Evolutionary conservation across 345 rosid species (phyloP).

Genomic region (Litchi chinensis): DNA sequence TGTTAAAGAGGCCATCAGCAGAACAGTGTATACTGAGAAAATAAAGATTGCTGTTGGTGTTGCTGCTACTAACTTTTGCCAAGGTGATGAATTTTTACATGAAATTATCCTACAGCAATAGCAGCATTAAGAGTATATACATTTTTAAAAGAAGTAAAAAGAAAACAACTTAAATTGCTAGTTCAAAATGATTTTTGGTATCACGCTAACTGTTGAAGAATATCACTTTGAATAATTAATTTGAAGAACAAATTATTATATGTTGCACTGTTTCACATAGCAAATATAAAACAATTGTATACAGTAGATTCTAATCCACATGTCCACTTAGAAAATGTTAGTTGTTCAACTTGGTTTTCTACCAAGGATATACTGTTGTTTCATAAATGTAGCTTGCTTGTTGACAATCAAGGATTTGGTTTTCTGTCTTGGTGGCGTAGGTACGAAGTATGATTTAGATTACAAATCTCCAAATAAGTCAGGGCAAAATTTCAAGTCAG

Average conservation of each 20-base stretch:
- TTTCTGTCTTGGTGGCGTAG: conserved; percentile 35
- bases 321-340: not conserved
- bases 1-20: conserved; percentile 86
- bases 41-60: conserved; percentile 92
- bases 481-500: conserved; percentile 89
- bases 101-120: conserved; percentile 7
- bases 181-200: not conserved
- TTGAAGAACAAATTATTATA: not conserved
- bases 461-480: conserved; percentile 64
- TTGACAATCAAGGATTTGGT: conserved; percentile 3
- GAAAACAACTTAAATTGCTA: not conserved
- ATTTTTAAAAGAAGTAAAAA: not conserved
- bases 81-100: conserved; percentile 54
- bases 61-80: conserved; percentile 86
- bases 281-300: not conserved
- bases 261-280: conserved; percentile 1
- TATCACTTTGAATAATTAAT: not conserved
- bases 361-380: conserved; percentile 1
- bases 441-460: conserved; percentile 95
- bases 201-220: not conserved
- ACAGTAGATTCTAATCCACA: not conserved
- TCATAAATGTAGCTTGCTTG: not conserved
- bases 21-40: conserved; percentile 80
- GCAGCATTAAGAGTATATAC: not conserved
- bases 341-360: conserved; percentile 8